Evolutionary conservation across 2,329 filamentous ascomycete genomes (phyloP), one percentile per base, ranked within the genome.

Genomic region (Alternaria sp.): DNA sequence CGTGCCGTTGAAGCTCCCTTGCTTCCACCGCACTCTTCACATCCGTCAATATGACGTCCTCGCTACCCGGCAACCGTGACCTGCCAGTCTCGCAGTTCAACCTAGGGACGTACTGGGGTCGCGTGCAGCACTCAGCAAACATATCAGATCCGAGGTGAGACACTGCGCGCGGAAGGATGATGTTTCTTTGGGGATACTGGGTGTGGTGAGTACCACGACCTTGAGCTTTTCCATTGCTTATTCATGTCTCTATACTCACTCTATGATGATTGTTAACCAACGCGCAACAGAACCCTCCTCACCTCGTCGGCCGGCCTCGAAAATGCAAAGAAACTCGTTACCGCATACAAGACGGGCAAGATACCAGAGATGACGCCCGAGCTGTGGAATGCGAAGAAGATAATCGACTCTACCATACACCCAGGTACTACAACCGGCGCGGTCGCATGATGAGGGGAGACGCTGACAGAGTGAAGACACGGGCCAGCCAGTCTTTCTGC

Each of bases 81-180:
- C 86, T 97, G 69, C 96, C 96, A 65, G 89, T 90, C 60, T 99
- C 96, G 58, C 93, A 93, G 81, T 95, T 96, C 87, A 93, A 99
- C 79, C 86, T 99, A 75, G 88, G 82, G 78, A 97, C 94, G 50
- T 99, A 99, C 83, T 96, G 92, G 92, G 96, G 96, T 69, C 90
- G 96, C 62, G 96, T 98, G 76, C 89, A 88, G 82, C 95, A 99
- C 84, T 90, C 93, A 17, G 91, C 92, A 65, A 90, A 94, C 74
- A 89, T 99, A 74, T 91, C 94, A 78, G 96, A 99, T 85, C 96
- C 96, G 71, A 96, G 94, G 95, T 98, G 86, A 89, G 92, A 74
- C 62, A 75, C 66, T 66, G 67, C 68, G 67, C 66, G 67, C 61
- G 56, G 54, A 45, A 65, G 10, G 30, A 30, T 8, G 9, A 50